Base-by-base conservation (phyloP, 495 filamentous ascomycete genomes). In the Penicillium turbatum region DNA sequence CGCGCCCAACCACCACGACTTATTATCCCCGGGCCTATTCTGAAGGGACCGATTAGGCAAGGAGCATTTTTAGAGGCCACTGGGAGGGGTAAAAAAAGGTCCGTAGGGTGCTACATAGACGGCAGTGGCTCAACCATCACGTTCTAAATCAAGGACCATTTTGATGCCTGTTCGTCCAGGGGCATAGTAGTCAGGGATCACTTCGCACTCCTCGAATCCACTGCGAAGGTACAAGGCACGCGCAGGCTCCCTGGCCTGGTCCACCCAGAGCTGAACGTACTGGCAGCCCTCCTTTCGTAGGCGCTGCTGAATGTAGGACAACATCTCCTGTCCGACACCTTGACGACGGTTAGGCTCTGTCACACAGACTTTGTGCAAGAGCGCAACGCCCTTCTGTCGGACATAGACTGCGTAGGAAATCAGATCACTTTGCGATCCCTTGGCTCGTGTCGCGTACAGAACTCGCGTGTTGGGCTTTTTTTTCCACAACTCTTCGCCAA, bases 331-430 rank as follows among this genome's bases (percentile, higher is more conserved):
- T 38, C 78, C 83, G 27, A 83, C 63, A 30, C 82, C 82, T 62
- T 76, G 70, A 26, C 73, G 69, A 51, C 81, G 75, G 56, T 77
- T 71, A n/a, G 63, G 46, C 54, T 77, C 71, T 26, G 71, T 61
- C 13, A 85, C 80, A 53, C 81, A 84, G 32, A 85, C 67, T 51
- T 86, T 86, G 59, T 86, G 80, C 36, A 86, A 65, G 10, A 80
- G 64, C 21, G 75, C 76, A 12, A 72, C 46, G 34, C 76, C 72
- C 60, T 78, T 82, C 45, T 76, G 74, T 30, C 78, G 72, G 26
- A 78, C 73, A 62, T 78, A 81, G 40, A 84, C 75, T 21, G 78
- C 63, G 63, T 85, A 85, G 30, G 77, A 80, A 35, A 75, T 58
- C 54, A 63, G 75, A 15, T 66, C 40, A 35, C 54, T 50, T 24